Conservation (phyloP, 305 asterid genomes). For the Ilex paraguariensis region DNA sequence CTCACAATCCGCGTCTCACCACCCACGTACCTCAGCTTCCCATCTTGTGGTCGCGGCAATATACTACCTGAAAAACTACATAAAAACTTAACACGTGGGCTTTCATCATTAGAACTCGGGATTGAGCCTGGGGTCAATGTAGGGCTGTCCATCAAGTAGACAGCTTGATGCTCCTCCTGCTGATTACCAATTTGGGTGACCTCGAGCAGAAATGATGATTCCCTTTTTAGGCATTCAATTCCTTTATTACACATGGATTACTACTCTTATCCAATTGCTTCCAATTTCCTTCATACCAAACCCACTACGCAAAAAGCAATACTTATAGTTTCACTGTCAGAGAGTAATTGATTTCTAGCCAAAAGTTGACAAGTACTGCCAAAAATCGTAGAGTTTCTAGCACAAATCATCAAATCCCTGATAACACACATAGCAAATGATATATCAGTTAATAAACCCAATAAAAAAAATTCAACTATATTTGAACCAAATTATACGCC, state of each 20-base stretch:
- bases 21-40: constrained; percentile 92
- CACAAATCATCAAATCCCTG: constrained; percentile 8
- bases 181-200: constrained; percentile 10
- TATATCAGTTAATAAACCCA: not conserved
- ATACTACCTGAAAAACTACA: constrained; percentile 89
- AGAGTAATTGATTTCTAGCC: constrained; percentile 25
- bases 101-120: constrained; percentile 51
- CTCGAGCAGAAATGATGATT: constrained; percentile 24
- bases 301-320: constrained; percentile 9
- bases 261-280: constrained; percentile 20
- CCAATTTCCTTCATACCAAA: constrained; percentile 27
- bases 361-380: constrained; percentile 9
- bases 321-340: constrained; percentile 11
- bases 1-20: constrained; percentile 93
- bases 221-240: constrained; percentile 16
- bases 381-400: constrained; percentile 13
- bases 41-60: constrained; percentile 94
- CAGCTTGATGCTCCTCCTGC: constrained; percentile 23
- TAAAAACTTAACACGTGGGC: constrained; percentile 71
- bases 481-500: not conserved
- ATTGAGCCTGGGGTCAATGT: constrained; percentile 34
- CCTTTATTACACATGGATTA: constrained; percentile 31
- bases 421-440: constrained; percentile 1
- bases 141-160: constrained; percentile 65
- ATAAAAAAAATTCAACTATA: not conserved